Evolutionary conservation across 129 eudicot species (phyloP), one percentile per base, ranked within the genome.

Genomic region (Dittrichia graveolens): DNA sequence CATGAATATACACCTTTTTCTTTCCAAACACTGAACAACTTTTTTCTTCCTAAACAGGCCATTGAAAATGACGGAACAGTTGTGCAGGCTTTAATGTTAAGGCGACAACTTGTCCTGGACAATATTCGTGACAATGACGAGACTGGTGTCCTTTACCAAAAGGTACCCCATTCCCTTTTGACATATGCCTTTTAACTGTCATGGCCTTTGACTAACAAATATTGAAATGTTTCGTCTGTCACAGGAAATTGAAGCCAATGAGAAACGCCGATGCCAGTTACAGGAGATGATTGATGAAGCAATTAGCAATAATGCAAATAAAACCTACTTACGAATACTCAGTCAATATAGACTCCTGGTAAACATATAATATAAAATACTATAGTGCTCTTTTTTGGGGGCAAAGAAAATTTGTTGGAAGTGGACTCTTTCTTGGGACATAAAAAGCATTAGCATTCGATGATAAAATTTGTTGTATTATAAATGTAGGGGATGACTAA

Each of bases 201-300:
- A 48, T 70, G 63, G 65, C 56, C 19, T 71, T 76, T 77, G 66
- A 53, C 67, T 43, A 53, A 70, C 43, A 44, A 5, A 12, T 45
- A 24, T 61, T 35, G 31, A 55, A 54, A 7, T n/a, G 8, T 52
- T 64, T 15, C 8, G 15, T 61, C 18, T 65, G 49, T 56, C 56
- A 42, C 73, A 92, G 98, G 98, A 92, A 85, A 92, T 92, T 75
- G 96, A 92, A 85, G 89, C 91, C 57, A 92, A 92, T 61, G 98
- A 92, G 77, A 83, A 77, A 75, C 83, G 75, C 10, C 82, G 94
- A 54, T 87, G 91, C 54, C 82, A 92, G 61, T 83, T 92, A 75
- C 98, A 92, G 65, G 86, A 81, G 75, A 92, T 89, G 98, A 92
- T 89, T 67, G 98, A 92, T 65, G 91, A 89, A 73, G 88, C 95